phyloP scores from a whole-genome alignment of 2,329 filamentous ascomycete species.

The Ophiostoma novo-ulmi region DNA sequence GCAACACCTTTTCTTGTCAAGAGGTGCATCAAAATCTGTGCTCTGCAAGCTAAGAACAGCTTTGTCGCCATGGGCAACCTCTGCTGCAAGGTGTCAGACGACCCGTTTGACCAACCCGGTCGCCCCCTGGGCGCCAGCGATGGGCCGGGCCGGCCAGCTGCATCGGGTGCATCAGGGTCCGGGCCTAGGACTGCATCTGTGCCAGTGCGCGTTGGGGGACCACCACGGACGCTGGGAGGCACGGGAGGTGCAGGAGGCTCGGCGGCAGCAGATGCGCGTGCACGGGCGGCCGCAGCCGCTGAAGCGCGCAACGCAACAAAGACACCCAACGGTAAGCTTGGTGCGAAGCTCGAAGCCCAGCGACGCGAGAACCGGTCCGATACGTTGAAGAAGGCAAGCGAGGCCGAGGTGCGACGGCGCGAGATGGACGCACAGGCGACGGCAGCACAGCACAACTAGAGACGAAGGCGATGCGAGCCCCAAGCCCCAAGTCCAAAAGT shows the following conservation, averaged over 20 bases:
- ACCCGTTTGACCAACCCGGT: constrained; percentile 67
- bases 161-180: constrained; percentile 36
- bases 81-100: constrained; percentile 65
- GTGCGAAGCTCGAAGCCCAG: constrained; percentile 65
- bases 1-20: neutral
- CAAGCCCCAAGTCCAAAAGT: no score
- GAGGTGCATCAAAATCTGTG: neutral
- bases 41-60: neutral
- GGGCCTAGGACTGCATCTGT: constrained; percentile 46
- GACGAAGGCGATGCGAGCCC: neutral
- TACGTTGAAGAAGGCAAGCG: constrained; percentile 63
- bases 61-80: constrained; percentile 67
- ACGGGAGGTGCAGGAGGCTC: constrained; percentile 44
- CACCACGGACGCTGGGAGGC: constrained; percentile 61
- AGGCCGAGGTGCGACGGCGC: constrained; percentile 58
- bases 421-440: constrained; percentile 61
- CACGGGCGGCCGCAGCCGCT: constrained; percentile 73
- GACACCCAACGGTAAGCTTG: constrained; percentile 62
- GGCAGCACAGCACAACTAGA: constrained; percentile 53
- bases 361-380: constrained; percentile 67
- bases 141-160: constrained; percentile 31
- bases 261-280: constrained; percentile 54
- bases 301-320: constrained; percentile 47
- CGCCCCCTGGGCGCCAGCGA: constrained; percentile 56
- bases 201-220: constrained; percentile 47